Evolutionary conservation across 176 grass and related monocot genomes (phyloP).

Genomic region (Secale cereale): DNA sequence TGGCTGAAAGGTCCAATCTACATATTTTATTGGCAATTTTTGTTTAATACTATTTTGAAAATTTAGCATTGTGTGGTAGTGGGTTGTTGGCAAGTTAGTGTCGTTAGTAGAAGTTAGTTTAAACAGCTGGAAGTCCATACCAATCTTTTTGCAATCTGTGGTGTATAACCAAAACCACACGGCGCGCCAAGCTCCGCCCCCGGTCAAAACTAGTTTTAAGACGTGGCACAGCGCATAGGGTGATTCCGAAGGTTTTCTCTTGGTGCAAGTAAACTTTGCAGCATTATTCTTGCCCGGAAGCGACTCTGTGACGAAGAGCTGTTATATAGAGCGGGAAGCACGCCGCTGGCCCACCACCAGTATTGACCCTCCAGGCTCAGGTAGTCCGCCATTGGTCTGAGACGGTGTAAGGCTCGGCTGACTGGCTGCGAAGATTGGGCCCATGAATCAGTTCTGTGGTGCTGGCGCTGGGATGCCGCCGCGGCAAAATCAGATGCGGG

Average conservation of each 20-base stretch:
- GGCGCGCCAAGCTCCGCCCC: no score
- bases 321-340: neutral
- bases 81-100: neutral
- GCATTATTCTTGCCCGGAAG: neutral
- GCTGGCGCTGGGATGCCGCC: slow-evolving; percentile 22
- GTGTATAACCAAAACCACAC: neutral
- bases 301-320: neutral
- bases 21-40: neutral
- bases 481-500: slow-evolving; percentile 46
- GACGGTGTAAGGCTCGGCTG: neutral
- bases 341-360: neutral
- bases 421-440: neutral
- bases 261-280: neutral
- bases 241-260: neutral
- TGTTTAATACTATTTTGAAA: neutral
- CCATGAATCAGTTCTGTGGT: slow-evolving; percentile 32
- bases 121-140: neutral
- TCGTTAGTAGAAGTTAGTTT: neutral
- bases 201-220: neutral
- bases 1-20: neutral
- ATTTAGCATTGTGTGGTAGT: neutral
- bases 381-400: neutral
- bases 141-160: neutral
- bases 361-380: neutral
- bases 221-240: neutral